Base-by-base conservation (phyloP, 208 protist species). In the Acanthamoeba healyi region DNA sequence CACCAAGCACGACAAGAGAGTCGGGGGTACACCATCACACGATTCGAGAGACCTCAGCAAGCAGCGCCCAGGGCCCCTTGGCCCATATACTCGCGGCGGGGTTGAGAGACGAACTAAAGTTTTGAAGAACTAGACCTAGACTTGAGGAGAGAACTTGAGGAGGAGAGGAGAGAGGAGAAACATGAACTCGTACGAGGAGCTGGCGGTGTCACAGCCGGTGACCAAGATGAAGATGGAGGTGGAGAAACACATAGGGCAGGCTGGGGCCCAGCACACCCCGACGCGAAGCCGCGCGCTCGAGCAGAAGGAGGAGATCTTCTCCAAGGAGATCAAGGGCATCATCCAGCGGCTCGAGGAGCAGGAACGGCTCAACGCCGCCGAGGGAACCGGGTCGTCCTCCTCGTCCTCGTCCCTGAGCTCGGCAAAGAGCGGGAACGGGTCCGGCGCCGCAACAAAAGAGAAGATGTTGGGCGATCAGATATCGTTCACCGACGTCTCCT, bases 221-320 rank as follows among this genome's bases (percentile, higher is more conserved):
- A 70, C 63, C 63, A 70, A 70, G 63, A 70, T 70, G 63, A 70
- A 70, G 63, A 29, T 70, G 10, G 63, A 70, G 63, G 63, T 70
- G 26, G 63, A 70, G 32, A 70, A 70, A 38, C 63, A 70, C 29
- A 70, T 70, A 7, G 63, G 63, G 29, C 63, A 40, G 29, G 63
- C 63, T 7, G 22, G 29, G n/a, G 63, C 63, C 63, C 63, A 70
- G 26, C 63, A 29, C 63, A 40, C 63, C 0, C 63, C 63, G n/a
- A 15, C 63, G 26, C 63, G 63, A 70, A 70, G 63, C 32, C 63
- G 63, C 63, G 32, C 63, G 14, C 63, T 70, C 29, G 63, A 70
- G 32, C 63, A 70, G 63, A 70, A 70, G 63, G 63, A 70, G 36
- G 63, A 70, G 63, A 70, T 70, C 15, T 70, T 70, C 26, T 70